Percentiles rank a stretch among this genome's conserved stretches.
These are phyloP conservation scores for Fusarium sp. DNA, from an alignment of 2,329 filamentous ascomycete genomes.

Conservation along the genomic window DNA sequence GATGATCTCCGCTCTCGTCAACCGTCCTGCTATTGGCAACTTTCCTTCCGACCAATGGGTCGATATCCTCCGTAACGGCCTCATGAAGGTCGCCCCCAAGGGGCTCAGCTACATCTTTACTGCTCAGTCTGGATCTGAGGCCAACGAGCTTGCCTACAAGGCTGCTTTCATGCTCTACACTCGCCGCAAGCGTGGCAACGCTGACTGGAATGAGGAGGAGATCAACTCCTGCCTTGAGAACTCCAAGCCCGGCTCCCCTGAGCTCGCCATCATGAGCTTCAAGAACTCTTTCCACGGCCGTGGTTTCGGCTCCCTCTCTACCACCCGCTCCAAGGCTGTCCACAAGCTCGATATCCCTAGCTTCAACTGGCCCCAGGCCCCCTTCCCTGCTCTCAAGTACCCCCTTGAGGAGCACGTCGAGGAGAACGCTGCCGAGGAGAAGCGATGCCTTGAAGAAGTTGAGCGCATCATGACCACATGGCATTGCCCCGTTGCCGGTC, in stretches of 20 bases:
- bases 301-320: slow-evolving; percentile 81
- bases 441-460: slow-evolving; percentile 77
- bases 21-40: slow-evolving; percentile 83
- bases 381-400: slow-evolving; percentile 82
- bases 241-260: slow-evolving; percentile 76
- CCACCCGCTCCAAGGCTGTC: slow-evolving; percentile 84
- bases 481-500: slow-evolving; percentile 77
- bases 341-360: slow-evolving; percentile 91
- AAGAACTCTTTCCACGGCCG: slow-evolving; percentile 83
- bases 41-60: slow-evolving; percentile 83
- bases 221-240: slow-evolving; percentile 77
- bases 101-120: slow-evolving; percentile 85
- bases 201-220: slow-evolving; percentile 78
- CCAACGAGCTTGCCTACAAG: slow-evolving; percentile 88
- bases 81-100: slow-evolving; percentile 78
- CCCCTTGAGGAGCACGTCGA: slow-evolving; percentile 76
- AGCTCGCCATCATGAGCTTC: slow-evolving; percentile 83
- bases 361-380: slow-evolving; percentile 88
- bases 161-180: slow-evolving; percentile 86
- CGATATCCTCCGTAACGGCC: slow-evolving; percentile 75
- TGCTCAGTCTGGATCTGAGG: slow-evolving; percentile 81
- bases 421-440: slow-evolving; percentile 78
- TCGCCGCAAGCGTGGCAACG: slow-evolving; percentile 76
- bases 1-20: slow-evolving; percentile 80
- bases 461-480: slow-evolving; percentile 75